These are phyloP conservation scores for Starmera quercuum DNA, from an alignment of 805 yeast genomes.

Conservation along the genomic window DNA sequence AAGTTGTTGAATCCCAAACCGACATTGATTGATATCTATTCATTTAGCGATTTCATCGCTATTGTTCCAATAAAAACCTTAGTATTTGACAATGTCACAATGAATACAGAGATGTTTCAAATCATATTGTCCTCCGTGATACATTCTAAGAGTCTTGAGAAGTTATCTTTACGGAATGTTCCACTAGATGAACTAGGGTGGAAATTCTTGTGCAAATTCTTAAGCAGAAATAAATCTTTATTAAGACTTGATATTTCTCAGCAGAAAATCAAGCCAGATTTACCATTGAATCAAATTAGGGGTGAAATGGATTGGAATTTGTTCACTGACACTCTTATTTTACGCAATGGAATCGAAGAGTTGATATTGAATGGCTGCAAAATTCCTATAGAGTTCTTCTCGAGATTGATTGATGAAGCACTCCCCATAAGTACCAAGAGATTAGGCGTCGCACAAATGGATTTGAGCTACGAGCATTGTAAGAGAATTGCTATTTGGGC, in stretches of 20 bases:
- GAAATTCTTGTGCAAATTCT: constrained; percentile 70
- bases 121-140: constrained; percentile 65
- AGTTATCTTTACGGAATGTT: constrained; percentile 72
- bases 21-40: constrained; percentile 76
- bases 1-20: constrained; percentile 85
- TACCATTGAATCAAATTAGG: constrained; percentile 35
- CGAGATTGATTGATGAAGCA: constrained; percentile 47
- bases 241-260: constrained; percentile 67
- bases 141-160: constrained; percentile 58
- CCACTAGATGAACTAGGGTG: constrained; percentile 68
- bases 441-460: constrained; percentile 74
- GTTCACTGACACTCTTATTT: constrained; percentile 58
- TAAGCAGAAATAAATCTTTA: constrained; percentile 53
- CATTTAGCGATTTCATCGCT: constrained; percentile 82
- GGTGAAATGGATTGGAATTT: constrained; percentile 80
- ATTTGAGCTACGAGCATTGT: constrained; percentile 52
- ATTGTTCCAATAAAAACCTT: constrained; percentile 76
- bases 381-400: constrained; percentile 49
- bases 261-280: constrained; percentile 32
- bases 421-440: constrained; percentile 45
- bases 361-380: constrained; percentile 73
- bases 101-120: constrained; percentile 71
- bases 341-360: constrained; percentile 74
- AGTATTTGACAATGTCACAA: constrained; percentile 69
- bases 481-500: constrained; percentile 55